phyloP scores from a whole-genome alignment of 306 rosid genomes.

The Fragaria nilgerrensis region DNA sequence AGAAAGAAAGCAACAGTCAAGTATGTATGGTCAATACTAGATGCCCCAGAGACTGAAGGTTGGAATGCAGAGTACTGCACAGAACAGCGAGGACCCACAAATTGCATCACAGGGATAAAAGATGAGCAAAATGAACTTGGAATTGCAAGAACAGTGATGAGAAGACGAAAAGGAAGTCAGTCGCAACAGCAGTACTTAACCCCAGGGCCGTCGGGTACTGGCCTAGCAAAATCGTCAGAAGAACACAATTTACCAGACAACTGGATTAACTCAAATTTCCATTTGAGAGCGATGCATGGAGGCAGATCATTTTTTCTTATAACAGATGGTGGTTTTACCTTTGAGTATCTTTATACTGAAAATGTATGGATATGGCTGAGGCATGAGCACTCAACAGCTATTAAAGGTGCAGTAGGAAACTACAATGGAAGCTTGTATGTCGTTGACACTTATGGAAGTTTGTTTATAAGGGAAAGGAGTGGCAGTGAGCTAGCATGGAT shows the following conservation, averaged over 20 bases:
- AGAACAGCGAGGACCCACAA: conserved; percentile 73
- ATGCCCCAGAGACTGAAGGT: conserved; percentile 88
- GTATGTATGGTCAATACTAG: conserved; percentile 78
- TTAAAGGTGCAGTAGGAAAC: conserved; percentile 76
- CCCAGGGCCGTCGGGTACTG: conserved; percentile 25
- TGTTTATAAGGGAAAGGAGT: conserved; percentile 78
- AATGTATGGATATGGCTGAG: conserved; percentile 83
- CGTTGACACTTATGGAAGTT: conserved; percentile 64
- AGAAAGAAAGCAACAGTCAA: conserved; percentile 49
- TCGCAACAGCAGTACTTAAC: conserved; percentile 52
- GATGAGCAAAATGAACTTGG: conserved; percentile 61
- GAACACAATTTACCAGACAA: conserved; percentile 43
- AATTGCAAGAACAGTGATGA: conserved; percentile 41
- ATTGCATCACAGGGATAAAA: conserved; percentile 67
- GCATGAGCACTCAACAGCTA: conserved; percentile 68
- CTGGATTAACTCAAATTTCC: conserved; percentile 62
- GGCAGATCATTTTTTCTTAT: conserved; percentile 75
- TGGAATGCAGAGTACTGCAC: conserved; percentile 95
- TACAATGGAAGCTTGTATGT: conserved; percentile 82
- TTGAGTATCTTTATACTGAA: conserved; percentile 70
- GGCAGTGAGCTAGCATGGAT: conserved; percentile 64
- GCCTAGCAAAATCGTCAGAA: conserved; percentile 36
- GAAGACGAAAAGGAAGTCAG: conserved; percentile 68
- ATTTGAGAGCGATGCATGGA: conserved; percentile 67
- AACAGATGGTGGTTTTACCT: conserved; percentile 63